These are phyloP conservation scores for Talaromyces atroroseus DNA, from an alignment of 2,329 filamentous ascomycete species.

Conservation along the genomic window DNA sequence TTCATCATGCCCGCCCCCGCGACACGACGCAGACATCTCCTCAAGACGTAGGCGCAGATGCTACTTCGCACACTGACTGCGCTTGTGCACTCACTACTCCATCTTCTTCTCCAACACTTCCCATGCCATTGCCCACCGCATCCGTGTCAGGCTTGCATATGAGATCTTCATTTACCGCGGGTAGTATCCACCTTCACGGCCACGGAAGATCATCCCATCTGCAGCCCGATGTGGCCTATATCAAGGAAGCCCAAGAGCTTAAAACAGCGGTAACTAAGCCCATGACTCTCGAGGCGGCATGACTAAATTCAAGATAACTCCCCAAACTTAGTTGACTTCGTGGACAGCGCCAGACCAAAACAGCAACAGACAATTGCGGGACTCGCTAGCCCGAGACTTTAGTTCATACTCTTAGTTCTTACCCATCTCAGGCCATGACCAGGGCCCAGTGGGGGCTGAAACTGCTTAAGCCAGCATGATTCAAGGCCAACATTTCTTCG, in stretches of 20 bases:
- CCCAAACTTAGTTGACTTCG: too few relatives aligned
- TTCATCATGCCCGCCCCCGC: too few relatives aligned
- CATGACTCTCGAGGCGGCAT: not conserved
- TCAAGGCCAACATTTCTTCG: not conserved
- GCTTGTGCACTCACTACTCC: not conserved
- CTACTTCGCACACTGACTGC: not conserved
- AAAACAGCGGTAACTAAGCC: not conserved
- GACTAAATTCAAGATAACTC: not conserved
- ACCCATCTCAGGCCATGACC: not conserved
- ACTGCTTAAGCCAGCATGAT: not conserved
- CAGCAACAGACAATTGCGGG: not conserved
- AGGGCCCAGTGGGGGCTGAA: constrained; percentile 13
- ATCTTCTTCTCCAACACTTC: too few relatives aligned
- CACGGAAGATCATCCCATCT: constrained; percentile 1
- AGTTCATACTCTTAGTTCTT: not conserved
- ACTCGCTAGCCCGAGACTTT: not conserved
- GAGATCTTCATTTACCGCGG: not conserved
- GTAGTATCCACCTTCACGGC: constrained; percentile 6
- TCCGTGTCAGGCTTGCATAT: not conserved
- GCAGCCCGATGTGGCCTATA: not conserved
- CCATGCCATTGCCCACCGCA: not conserved
- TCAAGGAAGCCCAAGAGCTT: not conserved
- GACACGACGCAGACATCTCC: not conserved
- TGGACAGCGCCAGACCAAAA: not conserved
- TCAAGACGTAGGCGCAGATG: too few relatives aligned